Conservation (phyloP, 2,329 filamentous ascomycete species). For the Cercospora brassicicola region DNA sequence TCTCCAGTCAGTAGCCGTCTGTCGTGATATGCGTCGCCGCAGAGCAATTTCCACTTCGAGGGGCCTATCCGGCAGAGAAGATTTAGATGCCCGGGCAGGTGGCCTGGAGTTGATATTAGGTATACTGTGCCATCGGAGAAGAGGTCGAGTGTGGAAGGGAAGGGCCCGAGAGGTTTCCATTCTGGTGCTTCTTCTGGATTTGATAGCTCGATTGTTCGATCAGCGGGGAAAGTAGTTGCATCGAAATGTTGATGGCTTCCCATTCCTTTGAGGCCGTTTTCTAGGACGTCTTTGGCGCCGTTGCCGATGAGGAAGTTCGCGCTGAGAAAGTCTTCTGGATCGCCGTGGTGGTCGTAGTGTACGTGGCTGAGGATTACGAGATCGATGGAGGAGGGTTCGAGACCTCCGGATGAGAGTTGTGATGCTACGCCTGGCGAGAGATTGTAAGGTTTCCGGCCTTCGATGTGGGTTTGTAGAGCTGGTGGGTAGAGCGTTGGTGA, state of each 20-base stretch:
- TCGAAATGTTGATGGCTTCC: conserved; percentile 48
- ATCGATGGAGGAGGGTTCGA: conserved; percentile 42
- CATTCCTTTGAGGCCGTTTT: conserved; percentile 31
- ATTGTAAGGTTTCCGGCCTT: conserved; percentile 48
- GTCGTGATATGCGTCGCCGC: conserved; percentile 58
- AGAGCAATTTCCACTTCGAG: conserved; percentile 51
- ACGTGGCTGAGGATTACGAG: conserved; percentile 53
- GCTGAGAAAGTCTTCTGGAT: conserved; percentile 52
- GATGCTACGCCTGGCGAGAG: conserved; percentile 49
- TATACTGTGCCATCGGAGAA: conserved; percentile 51
- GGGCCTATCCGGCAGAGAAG: conserved; percentile 46
- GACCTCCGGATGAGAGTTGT: conserved; percentile 40
- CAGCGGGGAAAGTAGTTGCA: conserved; percentile 44
- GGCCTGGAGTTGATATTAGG: conserved; percentile 54
- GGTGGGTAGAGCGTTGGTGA: conserved; percentile 47
- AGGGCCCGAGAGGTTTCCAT: conserved; percentile 49
- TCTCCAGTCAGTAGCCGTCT: conserved; percentile 53
- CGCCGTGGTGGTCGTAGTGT: conserved; percentile 62
- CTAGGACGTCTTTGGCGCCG: conserved; percentile 48
- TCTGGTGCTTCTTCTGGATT: conserved; percentile 22
- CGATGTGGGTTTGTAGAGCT: conserved; percentile 49
- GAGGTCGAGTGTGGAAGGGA: conserved; percentile 50
- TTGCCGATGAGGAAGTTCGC: conserved; percentile 55
- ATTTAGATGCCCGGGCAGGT: conserved; percentile 55
- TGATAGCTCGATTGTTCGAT: conserved; percentile 49